Evolutionary conservation across 345 rosid genomes (phyloP), one percentile per base, ranked within the genome.

Genomic region (Anastatica hierochuntica): DNA sequence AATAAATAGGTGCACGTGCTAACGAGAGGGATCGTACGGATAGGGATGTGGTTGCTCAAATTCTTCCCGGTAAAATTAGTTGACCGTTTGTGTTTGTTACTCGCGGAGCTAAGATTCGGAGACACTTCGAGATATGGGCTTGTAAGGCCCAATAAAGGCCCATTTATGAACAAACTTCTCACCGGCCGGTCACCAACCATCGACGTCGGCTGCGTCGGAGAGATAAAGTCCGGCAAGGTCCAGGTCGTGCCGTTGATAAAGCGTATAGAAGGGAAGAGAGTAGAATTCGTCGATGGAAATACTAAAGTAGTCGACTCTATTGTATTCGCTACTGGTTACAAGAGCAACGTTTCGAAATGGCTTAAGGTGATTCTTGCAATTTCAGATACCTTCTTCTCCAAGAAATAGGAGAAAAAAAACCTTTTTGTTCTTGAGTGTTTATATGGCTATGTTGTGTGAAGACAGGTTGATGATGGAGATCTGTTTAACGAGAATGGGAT

Each of bases 301-400:
- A 26, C 0, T 0, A 34, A 48, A 20, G n/a, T 4, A 0, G 53
- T 75, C 4, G 83, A 82, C 50, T 74, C 73, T 6, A 68, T 82
- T 7, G 55, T 82, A 24, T 82, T 82, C 16, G 85, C 83, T 4
- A 82, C 81, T 2, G 85, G 85, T 41, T 79, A 77, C 57, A 70
- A n/a, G 37, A 79, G 85, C 62, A 72, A 49, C 0, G 78, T 79
- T 14, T 48, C 64, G 2, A 53, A 59, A 1, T 79, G 90, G 90
- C 85, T 82, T 5, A 42, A 68, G 76, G 86, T 80, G 63, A 7
- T 9, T 5, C 17, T 47, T 47, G 7, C 16, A 33, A 2, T 14
- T 38, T 53, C n/a, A n/a, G n/a, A n/a, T n/a, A n/a, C n/a, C n/a
- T n/a, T n/a, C n/a, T n/a, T n/a, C n/a, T 49, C 11, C 8, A 4